phyloP scores from a whole-genome alignment of 371 early-diverging fungal species.

The Mycotypha africana region DNA sequence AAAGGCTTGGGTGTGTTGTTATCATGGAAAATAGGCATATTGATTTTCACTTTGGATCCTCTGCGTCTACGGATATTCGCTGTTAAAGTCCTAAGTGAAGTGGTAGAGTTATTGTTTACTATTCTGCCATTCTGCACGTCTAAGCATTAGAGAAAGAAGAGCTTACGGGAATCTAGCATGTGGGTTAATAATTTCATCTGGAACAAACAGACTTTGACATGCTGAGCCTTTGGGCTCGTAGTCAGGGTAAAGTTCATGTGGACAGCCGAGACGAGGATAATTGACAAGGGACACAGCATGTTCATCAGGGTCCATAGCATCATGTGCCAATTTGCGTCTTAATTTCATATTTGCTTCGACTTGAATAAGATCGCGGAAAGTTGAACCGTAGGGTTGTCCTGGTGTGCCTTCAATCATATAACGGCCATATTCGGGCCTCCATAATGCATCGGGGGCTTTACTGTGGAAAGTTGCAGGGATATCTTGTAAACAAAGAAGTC shows the following conservation, averaged over 20 bases:
- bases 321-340: conserved; percentile 68
- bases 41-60: conserved; percentile 89
- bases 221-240: conserved; percentile 64
- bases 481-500: background rate
- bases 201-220: conserved; percentile 84
- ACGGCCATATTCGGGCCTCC: conserved; percentile 96
- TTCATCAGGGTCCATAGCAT: conserved; percentile 68
- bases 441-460: conserved; percentile 59
- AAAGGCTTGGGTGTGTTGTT: conserved; percentile 87
- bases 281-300: conserved; percentile 76
- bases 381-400: conserved; percentile 86
- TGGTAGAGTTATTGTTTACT: too few species aligned
- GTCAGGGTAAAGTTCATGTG: conserved; percentile 68
- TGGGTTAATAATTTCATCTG: conserved; percentile 91
- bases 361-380: conserved; percentile 71
- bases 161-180: conserved; percentile 91
- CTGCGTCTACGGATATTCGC: conserved; percentile 93
- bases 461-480: conserved; percentile 1
- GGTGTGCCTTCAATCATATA: conserved; percentile 97
- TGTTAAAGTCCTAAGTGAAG: conserved; percentile 86
- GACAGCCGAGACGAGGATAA: conserved; percentile 88
- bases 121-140: too few species aligned
- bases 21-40: conserved; percentile 81
- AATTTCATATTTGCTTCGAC: conserved; percentile 91
- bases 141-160: too few species aligned